Conservation (phyloP, 2,329 filamentous ascomycete species). For the Cordyceps fumosorosea region DNA sequence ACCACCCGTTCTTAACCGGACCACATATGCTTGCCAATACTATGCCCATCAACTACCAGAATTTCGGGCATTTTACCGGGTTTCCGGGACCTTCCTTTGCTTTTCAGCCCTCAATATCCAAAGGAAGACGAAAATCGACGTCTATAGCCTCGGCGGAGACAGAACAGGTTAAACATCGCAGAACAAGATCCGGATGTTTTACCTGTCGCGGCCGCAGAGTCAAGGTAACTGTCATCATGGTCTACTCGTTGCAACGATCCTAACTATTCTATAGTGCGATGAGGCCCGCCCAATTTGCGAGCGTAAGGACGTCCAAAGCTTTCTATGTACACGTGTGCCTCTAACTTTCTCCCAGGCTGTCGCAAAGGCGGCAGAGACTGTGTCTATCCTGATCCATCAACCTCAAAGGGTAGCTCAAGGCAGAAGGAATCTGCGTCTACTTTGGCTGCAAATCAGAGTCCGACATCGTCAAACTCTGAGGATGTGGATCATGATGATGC, state of each 20-base stretch:
- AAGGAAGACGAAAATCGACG: slow-evolving; percentile 44
- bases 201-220: slow-evolving; percentile 86
- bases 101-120: slow-evolving; percentile 40
- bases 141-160: slow-evolving; percentile 31
- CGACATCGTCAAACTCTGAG: slow-evolving; percentile 47
- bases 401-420: slow-evolving; percentile 32
- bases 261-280: slow-evolving; percentile 62
- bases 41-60: slow-evolving; percentile 30
- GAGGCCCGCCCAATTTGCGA: slow-evolving; percentile 84
- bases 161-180: slow-evolving; percentile 84
- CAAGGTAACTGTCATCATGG: slow-evolving; percentile 47
- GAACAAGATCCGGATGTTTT: slow-evolving; percentile 88
- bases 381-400: slow-evolving; percentile 70
- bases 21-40: slow-evolving; percentile 27
- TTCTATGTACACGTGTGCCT: slow-evolving; percentile 14
- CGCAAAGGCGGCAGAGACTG: slow-evolving; percentile 89
- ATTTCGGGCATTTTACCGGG: slow-evolving; percentile 42
- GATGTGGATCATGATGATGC: slow-evolving; percentile 31
- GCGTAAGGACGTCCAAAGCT: slow-evolving; percentile 37
- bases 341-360: slow-evolving; percentile 55
- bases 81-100: slow-evolving; percentile 45
- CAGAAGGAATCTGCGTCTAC: slow-evolving; percentile 33
- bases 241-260: background rate
- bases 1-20: slow-evolving; percentile 18
- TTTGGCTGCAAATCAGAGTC: slow-evolving; percentile 34